Evolutionary conservation across 257 asterid species (phyloP).

Genomic region (Jasminum sambac): DNA sequence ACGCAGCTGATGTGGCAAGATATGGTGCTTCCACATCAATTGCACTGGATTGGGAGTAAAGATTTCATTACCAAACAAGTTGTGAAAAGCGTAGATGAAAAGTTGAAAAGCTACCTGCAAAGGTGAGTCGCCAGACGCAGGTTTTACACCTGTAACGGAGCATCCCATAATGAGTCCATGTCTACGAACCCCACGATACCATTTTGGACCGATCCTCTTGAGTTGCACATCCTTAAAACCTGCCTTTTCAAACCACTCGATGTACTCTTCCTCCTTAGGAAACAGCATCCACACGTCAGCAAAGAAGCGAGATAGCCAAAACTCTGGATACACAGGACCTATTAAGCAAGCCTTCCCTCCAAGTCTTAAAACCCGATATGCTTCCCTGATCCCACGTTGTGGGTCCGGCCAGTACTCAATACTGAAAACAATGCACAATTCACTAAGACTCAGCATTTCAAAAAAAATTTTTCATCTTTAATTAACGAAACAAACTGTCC

Average conservation of each 20-base stretch:
- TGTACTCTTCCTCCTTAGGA: constrained; percentile 97
- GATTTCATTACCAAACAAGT: neutral
- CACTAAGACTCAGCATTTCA: neutral
- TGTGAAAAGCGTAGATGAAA: neutral
- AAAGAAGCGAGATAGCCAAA: constrained; percentile 89
- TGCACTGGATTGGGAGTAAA: no score
- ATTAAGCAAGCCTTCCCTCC: constrained; percentile 93
- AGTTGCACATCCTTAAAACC: constrained; percentile 86
- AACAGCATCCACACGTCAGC: constrained; percentile 99
- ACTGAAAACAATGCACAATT: constrained; percentile 38
- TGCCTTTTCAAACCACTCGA: constrained; percentile 89
- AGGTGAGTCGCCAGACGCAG: constrained; percentile 91
- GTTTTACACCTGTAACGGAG: constrained; percentile 84
- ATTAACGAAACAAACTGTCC: neutral
- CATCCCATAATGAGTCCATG: constrained; percentile 99
- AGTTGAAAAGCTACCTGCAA: constrained; percentile 55
- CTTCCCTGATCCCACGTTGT: constrained; percentile 93
- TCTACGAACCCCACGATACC: constrained; percentile 97
- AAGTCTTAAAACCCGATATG: constrained; percentile 81
- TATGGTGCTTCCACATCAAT: no score
- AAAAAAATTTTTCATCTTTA: constrained; percentile 6
- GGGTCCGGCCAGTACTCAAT: constrained; percentile 99
- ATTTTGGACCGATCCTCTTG: constrained; percentile 93
- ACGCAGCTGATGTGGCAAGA: no score
- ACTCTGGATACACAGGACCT: constrained; percentile 92